Conservation (phyloP, 2,329 filamentous ascomycete genomes). For the Trichoderma atroviride region DNA sequence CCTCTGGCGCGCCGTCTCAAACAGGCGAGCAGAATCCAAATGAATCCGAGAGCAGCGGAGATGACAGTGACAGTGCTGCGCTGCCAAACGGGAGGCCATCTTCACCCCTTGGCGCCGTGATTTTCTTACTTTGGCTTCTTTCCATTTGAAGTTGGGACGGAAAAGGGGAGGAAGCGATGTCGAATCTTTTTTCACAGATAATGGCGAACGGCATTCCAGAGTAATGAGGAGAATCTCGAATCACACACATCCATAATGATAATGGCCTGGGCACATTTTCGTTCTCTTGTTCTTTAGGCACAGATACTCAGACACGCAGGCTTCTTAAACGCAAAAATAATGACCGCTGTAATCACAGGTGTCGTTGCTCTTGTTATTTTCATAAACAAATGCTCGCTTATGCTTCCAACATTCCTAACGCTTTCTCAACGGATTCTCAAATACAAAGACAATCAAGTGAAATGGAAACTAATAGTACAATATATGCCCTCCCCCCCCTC, state of each 20-base stretch:
- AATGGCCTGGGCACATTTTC: background rate
- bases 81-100: conserved; percentile 14
- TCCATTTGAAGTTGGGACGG: background rate
- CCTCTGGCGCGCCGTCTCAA: background rate
- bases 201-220: background rate
- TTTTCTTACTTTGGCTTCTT: conserved; percentile 29
- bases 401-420: conserved; percentile 23
- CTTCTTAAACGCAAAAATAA: background rate
- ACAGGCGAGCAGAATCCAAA: conserved; percentile 16
- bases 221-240: background rate
- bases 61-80: conserved; percentile 22
- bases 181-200: background rate
- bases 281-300: background rate
- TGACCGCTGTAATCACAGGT: background rate
- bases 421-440: background rate
- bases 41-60: conserved; percentile 1
- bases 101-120: conserved; percentile 27
- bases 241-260: background rate
- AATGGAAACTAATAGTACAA: conserved; percentile 23
- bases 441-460: conserved; percentile 22
- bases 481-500: conserved; percentile 3
- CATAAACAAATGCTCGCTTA: conserved; percentile 25
- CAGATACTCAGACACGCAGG: background rate
- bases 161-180: background rate
- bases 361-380: conserved; percentile 15